These are phyloP conservation scores for Solanum virginianum DNA, from an alignment of 257 asterid species.

Conservation along the genomic window DNA sequence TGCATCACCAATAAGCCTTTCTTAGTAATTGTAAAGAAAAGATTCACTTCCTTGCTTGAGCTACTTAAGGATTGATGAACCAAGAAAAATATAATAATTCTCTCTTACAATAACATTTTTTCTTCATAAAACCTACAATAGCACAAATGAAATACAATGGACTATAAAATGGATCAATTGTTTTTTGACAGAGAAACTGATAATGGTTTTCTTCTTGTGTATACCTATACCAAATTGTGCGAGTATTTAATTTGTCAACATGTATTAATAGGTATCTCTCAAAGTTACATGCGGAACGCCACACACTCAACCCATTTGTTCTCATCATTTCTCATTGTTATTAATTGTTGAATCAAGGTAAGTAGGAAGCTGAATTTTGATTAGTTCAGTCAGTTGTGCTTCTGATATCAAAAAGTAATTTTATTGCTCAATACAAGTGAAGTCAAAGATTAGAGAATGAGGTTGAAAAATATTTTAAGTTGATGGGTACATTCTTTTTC, in stretches of 20 bases:
- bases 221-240: neutral
- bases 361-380: constrained; percentile 10
- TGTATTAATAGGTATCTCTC: constrained; percentile 19
- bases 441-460: neutral
- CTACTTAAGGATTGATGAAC: neutral
- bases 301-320: constrained; percentile 58
- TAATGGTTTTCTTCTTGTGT: neutral
- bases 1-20: too few species aligned
- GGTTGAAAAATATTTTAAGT: neutral
- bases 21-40: neutral
- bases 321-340: constrained; percentile 62
- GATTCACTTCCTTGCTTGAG: neutral
- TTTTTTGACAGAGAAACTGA: neutral
- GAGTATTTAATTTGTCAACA: neutral
- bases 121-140: neutral
- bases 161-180: neutral
- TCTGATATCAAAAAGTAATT: neutral
- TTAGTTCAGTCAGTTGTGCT: neutral
- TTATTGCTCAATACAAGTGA: neutral
- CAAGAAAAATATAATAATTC: neutral
- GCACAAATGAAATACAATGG: neutral
- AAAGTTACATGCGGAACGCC: constrained; percentile 63
- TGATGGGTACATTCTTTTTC: neutral
- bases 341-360: constrained; percentile 79
- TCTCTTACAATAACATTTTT: neutral